Conservation (phyloP, 371 early-diverging fungal species). For the Mucor mucedo region DNA sequence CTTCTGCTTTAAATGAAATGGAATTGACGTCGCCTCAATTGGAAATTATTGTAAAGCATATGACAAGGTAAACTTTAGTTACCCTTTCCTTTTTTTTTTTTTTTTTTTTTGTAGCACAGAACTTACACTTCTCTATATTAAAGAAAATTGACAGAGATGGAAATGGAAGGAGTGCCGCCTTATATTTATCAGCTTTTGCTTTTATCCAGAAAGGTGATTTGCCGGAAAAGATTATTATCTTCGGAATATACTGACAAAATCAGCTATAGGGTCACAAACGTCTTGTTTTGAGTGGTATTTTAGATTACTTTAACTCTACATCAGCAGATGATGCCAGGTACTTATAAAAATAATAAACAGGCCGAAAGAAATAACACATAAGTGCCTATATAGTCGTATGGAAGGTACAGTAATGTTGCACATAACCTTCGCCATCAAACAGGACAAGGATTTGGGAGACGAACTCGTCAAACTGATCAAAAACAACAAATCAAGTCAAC, state of each 20-base stretch:
- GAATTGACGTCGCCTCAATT: constrained; percentile 49
- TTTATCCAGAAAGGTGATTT: constrained; percentile 60
- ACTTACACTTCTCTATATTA: too few species aligned
- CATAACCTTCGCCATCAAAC: constrained; percentile 65
- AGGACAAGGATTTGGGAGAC: constrained; percentile 66
- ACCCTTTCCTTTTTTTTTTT: too few species aligned
- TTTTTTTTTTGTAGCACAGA: too few species aligned
- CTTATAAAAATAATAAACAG: too few species aligned
- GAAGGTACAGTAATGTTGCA: constrained; percentile 69
- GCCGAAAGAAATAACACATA: too few species aligned
- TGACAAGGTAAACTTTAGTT: constrained; percentile 15
- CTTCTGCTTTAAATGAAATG: constrained; percentile 56
- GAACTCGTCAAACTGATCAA: constrained; percentile 63
- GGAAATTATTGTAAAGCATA: constrained; percentile 37
- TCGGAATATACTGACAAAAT: not conserved
- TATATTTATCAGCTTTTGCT: constrained; percentile 61
- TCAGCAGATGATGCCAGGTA: not conserved
- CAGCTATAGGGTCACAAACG: constrained; percentile 25
- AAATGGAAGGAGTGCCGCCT: constrained; percentile 61
- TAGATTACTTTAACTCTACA: constrained; percentile 20
- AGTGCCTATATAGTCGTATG: constrained; percentile 22
- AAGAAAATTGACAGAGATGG: constrained; percentile 40
- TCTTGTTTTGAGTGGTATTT: constrained; percentile 20
- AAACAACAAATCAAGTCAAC: constrained; percentile 41
- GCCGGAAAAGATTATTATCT: not conserved